phyloP scores from a whole-genome alignment of 2,329 filamentous ascomycete species.

The Fusarium neocosmosporiellum region DNA sequence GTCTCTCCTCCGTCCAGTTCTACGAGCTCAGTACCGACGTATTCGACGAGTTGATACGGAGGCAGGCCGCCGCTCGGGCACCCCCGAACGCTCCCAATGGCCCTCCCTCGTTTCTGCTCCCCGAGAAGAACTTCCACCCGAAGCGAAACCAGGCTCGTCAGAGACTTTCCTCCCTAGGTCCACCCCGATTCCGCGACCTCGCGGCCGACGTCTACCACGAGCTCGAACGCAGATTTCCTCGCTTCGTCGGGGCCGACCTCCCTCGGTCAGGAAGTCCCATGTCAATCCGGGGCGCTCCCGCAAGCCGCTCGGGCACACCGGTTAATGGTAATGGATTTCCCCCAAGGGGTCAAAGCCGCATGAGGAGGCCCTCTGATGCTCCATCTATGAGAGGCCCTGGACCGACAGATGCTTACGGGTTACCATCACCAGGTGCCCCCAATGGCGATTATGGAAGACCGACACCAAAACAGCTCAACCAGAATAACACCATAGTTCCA shows the following conservation, averaged over 20 bases:
- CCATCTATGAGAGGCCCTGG: conserved; percentile 67
- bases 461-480: conserved; percentile 83
- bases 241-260: conserved; percentile 77
- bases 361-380: conserved; percentile 70
- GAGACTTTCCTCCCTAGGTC: conserved; percentile 89
- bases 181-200: conserved; percentile 88
- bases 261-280: conserved; percentile 77
- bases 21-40: conserved; percentile 98
- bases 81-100: conserved; percentile 63
- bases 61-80: conserved; percentile 75
- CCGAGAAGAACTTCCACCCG: conserved; percentile 92
- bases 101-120: conserved; percentile 79
- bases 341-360: conserved; percentile 63
- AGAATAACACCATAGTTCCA: conserved; percentile 95
- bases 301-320: conserved; percentile 72
- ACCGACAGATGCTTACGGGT: conserved; percentile 58
- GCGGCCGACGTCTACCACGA: conserved; percentile 98
- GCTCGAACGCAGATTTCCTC: conserved; percentile 88
- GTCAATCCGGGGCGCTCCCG: conserved; percentile 66
- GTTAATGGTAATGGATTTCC: conserved; percentile 66
- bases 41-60: conserved; percentile 90
- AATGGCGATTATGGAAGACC: conserved; percentile 79
- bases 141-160: conserved; percentile 98
- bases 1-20: conserved; percentile 92
- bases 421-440: conserved; percentile 67